phyloP scores from a whole-genome alignment of 1,284 basidiomycete genomes.

The Ustilago bromivora region DNA sequence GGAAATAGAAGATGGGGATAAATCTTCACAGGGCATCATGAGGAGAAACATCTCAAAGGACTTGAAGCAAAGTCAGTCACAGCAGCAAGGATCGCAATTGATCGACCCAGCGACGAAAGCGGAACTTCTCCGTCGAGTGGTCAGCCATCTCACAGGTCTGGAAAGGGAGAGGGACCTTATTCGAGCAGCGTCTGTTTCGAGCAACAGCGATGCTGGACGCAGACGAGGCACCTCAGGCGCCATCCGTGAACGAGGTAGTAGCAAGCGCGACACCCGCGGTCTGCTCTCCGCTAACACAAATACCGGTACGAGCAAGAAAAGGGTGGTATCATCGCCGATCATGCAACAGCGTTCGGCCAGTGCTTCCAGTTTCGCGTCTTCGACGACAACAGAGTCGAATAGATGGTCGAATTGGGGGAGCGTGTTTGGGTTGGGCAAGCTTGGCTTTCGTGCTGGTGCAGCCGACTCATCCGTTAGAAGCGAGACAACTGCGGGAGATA shows the following conservation, averaged over 20 bases:
- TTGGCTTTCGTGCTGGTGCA: slow-evolving; percentile 21
- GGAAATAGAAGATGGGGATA: slow-evolving; percentile 10
- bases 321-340: slow-evolving; percentile 38
- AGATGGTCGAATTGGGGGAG: slow-evolving; percentile 53
- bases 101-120: slow-evolving; percentile 29
- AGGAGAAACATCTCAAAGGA: background rate
- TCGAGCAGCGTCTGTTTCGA: slow-evolving; percentile 39
- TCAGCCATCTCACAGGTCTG: slow-evolving; percentile 51
- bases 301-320: slow-evolving; percentile 15
- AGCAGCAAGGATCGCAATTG: background rate
- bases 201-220: slow-evolving; percentile 24
- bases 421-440: slow-evolving; percentile 39
- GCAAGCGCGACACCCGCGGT: slow-evolving; percentile 33
- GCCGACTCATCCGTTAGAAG: slow-evolving; percentile 12
- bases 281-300: slow-evolving; percentile 19
- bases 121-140: slow-evolving; percentile 35
- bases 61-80: background rate
- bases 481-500: slow-evolving; percentile 2
- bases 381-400: slow-evolving; percentile 18
- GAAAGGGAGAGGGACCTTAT: slow-evolving; percentile 47
- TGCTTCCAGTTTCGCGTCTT: slow-evolving; percentile 33
- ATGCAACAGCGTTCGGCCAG: slow-evolving; percentile 36
- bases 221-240: slow-evolving; percentile 37
- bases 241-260: slow-evolving; percentile 30
- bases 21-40: background rate